Evolutionary conservation across 768 basidiomycete genomes (phyloP).

Genomic region (Rickenella mellea): DNA sequence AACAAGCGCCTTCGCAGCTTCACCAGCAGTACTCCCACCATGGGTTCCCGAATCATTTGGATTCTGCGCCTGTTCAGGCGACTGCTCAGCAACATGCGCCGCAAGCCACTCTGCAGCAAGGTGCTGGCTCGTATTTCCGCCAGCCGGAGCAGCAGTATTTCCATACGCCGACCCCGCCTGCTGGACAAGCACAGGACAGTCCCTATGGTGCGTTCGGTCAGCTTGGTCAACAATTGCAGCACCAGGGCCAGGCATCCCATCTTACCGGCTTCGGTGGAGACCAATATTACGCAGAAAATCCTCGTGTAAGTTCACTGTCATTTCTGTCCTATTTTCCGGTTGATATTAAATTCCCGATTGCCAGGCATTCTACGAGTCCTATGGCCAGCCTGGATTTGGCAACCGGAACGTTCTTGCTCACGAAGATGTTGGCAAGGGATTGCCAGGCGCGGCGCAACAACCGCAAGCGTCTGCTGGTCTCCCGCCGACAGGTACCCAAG

Average conservation of each 20-base stretch:
- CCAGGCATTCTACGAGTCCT: conserved; percentile 73
- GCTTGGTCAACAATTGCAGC: conserved; percentile 41
- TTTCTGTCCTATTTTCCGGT: background rate
- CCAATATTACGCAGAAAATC: conserved; percentile 65
- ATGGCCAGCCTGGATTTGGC: conserved; percentile 52
- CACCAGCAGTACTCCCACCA: conserved; percentile 57
- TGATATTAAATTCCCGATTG: conserved; percentile 11
- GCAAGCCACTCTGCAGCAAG: conserved; percentile 21
- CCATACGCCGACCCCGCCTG: conserved; percentile 72
- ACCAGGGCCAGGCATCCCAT: conserved; percentile 44
- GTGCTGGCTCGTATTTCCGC: conserved; percentile 55
- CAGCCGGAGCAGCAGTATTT: conserved; percentile 59
- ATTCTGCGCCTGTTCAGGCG: conserved; percentile 27
- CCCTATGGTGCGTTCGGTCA: conserved; percentile 45
- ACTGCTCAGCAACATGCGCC: conserved; percentile 30
- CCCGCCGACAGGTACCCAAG: conserved; percentile 39
- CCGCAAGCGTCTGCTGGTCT: conserved; percentile 40
- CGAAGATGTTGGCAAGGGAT: conserved; percentile 61
- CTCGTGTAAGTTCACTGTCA: conserved; percentile 40
- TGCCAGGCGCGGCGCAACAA: conserved; percentile 51
- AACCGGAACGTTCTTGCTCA: conserved; percentile 58
- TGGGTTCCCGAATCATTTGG: conserved; percentile 55
- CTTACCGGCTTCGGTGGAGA: conserved; percentile 45
- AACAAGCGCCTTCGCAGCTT: conserved; percentile 17
- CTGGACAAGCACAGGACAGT: conserved; percentile 52